Conservation (phyloP, 768 basidiomycete genomes). For the Tylopilus sp. region DNA sequence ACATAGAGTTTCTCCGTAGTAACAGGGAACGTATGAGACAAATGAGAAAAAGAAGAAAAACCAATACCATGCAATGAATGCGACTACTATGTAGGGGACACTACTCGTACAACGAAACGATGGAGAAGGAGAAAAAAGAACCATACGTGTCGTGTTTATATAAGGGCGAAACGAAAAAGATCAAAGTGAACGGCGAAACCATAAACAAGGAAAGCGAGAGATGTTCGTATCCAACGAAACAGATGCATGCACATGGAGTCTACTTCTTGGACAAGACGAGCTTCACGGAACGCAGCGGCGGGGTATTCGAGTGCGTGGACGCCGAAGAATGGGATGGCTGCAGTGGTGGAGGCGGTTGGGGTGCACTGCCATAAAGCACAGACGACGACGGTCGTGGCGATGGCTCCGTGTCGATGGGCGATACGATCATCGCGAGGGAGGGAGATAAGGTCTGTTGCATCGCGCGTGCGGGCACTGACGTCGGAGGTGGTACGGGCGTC, state of each 20-base stretch:
- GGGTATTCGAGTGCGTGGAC: conserved; percentile 24
- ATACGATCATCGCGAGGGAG: conserved; percentile 35
- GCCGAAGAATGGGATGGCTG: conserved; percentile 2
- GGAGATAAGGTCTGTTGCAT: conserved; percentile 35
- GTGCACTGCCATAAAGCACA: conserved; percentile 15
- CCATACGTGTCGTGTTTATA: not conserved
- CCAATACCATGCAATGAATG: not conserved
- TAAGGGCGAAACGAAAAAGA: not conserved
- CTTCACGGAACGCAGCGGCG: conserved; percentile 29
- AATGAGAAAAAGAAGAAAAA: not conserved
- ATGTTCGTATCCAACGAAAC: not conserved
- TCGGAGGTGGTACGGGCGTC: conserved; percentile 29
- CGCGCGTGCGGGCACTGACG: conserved; percentile 26
- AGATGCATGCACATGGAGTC: not conserved
- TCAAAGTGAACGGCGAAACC: not conserved
- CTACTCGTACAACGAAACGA: not conserved
- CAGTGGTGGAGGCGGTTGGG: conserved; percentile 13
- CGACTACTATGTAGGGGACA: not conserved
- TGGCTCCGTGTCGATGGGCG: conserved; percentile 32
- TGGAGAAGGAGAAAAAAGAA: too few species aligned
- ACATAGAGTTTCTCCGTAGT: not conserved
- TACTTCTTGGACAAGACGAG: conserved; percentile 32
- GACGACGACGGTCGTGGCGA: conserved; percentile 32
- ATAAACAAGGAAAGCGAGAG: not conserved
- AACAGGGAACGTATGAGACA: too few species aligned